Evolutionary conservation across 2,329 filamentous ascomycete species (phyloP).

Genomic region (Lecanoromycetidae sp.): DNA sequence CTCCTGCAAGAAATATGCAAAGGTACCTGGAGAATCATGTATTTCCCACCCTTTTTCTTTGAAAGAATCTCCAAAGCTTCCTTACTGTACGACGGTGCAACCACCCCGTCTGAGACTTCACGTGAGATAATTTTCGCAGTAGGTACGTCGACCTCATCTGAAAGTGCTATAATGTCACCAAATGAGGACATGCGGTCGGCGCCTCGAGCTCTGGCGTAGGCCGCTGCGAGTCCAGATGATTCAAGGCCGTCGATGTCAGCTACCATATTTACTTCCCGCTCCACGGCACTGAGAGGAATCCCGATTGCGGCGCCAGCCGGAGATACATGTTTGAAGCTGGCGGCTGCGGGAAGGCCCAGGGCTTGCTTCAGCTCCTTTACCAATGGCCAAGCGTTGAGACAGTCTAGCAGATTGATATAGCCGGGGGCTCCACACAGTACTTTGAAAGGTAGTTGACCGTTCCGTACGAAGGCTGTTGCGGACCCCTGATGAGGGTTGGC

Average conservation of each 20-base stretch:
- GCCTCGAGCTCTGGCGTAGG: slow-evolving; percentile 87
- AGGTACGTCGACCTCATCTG: slow-evolving; percentile 76
- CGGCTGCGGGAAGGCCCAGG: slow-evolving; percentile 76
- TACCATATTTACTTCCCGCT: slow-evolving; percentile 97
- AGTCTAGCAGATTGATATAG: slow-evolving; percentile 95
- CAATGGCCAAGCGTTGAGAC: slow-evolving; percentile 89
- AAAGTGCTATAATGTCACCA: slow-evolving; percentile 89
- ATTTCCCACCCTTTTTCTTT: slow-evolving; percentile 98
- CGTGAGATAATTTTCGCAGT: slow-evolving; percentile 97
- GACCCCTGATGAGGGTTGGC: slow-evolving; percentile 98
- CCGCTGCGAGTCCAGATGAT: slow-evolving; percentile 74
- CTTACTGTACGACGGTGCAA: slow-evolving; percentile 74
- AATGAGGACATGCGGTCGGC: slow-evolving; percentile 99
- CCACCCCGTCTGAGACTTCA: slow-evolving; percentile 94
- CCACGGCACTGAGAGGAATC: slow-evolving; percentile 68
- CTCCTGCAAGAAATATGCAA: slow-evolving; percentile 32
- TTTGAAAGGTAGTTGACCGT: slow-evolving; percentile 79
- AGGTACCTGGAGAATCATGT: slow-evolving; percentile 67
- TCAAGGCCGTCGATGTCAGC: slow-evolving; percentile 84
- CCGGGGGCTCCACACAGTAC: slow-evolving; percentile 79
- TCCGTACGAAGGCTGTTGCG: slow-evolving; percentile 66
- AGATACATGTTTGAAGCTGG: slow-evolving; percentile 98
- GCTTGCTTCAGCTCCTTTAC: slow-evolving; percentile 92
- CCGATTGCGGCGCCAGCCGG: slow-evolving; percentile 93
- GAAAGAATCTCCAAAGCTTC: slow-evolving; percentile 81